phyloP scores from a whole-genome alignment of 2,329 filamentous ascomycete genomes.

The Microdochium paspali region DNA sequence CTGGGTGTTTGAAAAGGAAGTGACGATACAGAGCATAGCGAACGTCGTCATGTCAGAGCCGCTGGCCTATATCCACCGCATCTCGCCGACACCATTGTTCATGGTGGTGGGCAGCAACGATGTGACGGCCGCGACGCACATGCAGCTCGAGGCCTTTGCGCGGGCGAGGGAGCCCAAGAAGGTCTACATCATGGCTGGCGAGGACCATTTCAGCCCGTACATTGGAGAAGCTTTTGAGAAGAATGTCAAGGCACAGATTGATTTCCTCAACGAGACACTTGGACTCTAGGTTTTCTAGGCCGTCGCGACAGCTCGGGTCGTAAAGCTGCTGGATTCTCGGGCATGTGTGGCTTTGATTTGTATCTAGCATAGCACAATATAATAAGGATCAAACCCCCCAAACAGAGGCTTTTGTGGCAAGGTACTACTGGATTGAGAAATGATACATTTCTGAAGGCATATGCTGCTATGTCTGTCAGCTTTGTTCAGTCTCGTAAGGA shows the following conservation, averaged over 20 bases:
- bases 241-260: background rate
- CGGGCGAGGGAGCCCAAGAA: slow-evolving; percentile 5
- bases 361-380: too few species aligned
- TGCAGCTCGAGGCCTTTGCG: slow-evolving; percentile 6
- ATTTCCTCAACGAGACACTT: background rate
- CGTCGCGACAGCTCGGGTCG: too few species aligned
- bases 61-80: slow-evolving; percentile 5
- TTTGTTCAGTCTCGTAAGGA: too few species aligned
- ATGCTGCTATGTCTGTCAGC: too few species aligned
- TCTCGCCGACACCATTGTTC: slow-evolving; percentile 7
- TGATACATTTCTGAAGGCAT: too few species aligned
- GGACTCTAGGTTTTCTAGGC: background rate
- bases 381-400: too few species aligned
- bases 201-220: slow-evolving; percentile 4
- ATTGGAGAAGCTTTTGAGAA: slow-evolving; percentile 1
- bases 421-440: too few species aligned
- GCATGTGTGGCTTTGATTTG: too few species aligned
- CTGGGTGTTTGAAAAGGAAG: background rate
- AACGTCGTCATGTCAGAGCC: slow-evolving; percentile 3
- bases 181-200: slow-evolving; percentile 2
- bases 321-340: too few species aligned
- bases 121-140: background rate
- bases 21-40: background rate
- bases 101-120: slow-evolving; percentile 6
- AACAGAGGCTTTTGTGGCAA: too few species aligned